Percentiles rank a stretch among this genome's conserved stretches.
Conservation (phyloP, 1,284 basidiomycete species). For the Puccinia sorghi region DNA sequence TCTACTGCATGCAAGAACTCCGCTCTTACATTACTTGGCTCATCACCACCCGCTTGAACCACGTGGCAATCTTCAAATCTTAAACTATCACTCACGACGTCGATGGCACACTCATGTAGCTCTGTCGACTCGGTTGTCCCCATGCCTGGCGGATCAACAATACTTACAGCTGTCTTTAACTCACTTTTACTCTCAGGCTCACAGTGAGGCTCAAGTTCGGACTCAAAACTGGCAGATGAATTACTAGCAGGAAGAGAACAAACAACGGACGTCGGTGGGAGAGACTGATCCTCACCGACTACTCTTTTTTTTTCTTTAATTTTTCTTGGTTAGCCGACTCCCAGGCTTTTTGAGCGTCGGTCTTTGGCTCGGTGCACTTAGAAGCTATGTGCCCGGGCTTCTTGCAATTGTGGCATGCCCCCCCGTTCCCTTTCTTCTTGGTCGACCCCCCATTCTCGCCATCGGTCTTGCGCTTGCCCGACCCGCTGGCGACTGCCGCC, state of each 20-base stretch:
- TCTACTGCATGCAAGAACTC: neutral
- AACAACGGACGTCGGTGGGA: slow-evolving; percentile 3
- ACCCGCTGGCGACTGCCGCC: neutral
- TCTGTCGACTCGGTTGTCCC: neutral
- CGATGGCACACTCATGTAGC: neutral
- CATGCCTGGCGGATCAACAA: slow-evolving; percentile 1
- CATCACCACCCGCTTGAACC: neutral
- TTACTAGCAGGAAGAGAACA: neutral
- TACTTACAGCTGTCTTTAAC: neutral
- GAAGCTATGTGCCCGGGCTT: neutral
- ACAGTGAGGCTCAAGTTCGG: neutral
- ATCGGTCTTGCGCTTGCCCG: neutral
- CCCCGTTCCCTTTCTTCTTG: neutral
- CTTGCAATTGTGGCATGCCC: neutral
- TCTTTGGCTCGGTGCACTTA: neutral
- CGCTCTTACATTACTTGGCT: neutral
- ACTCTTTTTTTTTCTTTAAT: neutral
- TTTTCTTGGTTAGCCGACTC: neutral
- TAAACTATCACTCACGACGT: slow-evolving; percentile 1
- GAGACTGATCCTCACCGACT: slow-evolving; percentile 8
- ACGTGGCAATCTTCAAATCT: neutral
- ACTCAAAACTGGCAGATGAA: neutral
- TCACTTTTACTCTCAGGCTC: neutral
- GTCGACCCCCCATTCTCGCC: neutral
- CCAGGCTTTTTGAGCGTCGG: neutral